Evolutionary conservation across 2,329 filamentous ascomycete genomes (phyloP).

Genomic region (Tolypocladium pustulatum): DNA sequence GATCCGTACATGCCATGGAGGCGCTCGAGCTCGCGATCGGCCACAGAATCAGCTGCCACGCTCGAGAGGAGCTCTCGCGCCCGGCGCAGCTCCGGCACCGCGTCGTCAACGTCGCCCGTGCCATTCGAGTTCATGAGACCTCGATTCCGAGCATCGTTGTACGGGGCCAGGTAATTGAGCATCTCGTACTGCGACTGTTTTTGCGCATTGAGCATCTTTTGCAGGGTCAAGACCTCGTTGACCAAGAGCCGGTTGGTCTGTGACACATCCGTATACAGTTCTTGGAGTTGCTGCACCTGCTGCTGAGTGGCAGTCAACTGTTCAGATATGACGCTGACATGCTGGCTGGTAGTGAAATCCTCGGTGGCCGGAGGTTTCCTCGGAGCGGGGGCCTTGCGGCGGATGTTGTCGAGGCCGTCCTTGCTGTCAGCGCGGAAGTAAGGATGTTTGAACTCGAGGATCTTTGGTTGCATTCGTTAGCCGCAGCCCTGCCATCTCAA

Average conservation of each 20-base stretch:
- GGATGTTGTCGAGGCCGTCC: slow-evolving; percentile 91
- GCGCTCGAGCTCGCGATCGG: slow-evolving; percentile 44
- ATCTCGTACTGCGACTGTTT: slow-evolving; percentile 48
- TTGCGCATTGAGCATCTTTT: slow-evolving; percentile 49
- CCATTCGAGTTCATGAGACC: slow-evolving; percentile 24
- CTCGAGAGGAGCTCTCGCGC: slow-evolving; percentile 46
- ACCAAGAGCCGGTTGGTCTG: slow-evolving; percentile 52
- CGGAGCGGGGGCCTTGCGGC: slow-evolving; percentile 86
- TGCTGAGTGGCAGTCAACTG: slow-evolving; percentile 85
- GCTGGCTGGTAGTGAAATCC: slow-evolving; percentile 73
- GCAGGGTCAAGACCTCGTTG: slow-evolving; percentile 49
- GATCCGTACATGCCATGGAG: slow-evolving; percentile 44
- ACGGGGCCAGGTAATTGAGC: slow-evolving; percentile 42
- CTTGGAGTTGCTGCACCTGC: slow-evolving; percentile 79
- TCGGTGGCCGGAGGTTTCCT: slow-evolving; percentile 58
- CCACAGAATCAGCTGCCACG: slow-evolving; percentile 38
- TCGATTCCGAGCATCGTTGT: slow-evolving; percentile 30
- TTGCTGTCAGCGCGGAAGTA: slow-evolving; percentile 95
- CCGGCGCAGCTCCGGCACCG: slow-evolving; percentile 41
- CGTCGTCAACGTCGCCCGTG: slow-evolving; percentile 35
- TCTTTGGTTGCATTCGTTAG: slow-evolving; percentile 26
- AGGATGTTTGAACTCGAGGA: slow-evolving; percentile 82
- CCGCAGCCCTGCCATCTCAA: not conserved
- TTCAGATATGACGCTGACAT: slow-evolving; percentile 80
- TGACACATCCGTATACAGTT: slow-evolving; percentile 69